Evolutionary conservation across 176 grass and related monocot species (phyloP).

Genomic region (Oropetium thomaeum): DNA sequence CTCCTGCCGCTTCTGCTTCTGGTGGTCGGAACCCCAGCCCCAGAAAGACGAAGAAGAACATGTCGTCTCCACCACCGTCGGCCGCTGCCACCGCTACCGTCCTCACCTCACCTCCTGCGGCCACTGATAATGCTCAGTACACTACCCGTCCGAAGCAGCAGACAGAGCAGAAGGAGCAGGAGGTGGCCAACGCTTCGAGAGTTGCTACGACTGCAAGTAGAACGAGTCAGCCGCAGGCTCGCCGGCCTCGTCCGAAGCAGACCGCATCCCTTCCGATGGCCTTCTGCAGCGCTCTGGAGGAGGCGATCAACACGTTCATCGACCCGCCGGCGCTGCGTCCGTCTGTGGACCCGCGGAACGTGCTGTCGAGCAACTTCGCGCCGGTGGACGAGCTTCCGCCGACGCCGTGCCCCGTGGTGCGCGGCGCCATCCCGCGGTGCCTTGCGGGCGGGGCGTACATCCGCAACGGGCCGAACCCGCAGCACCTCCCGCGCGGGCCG

Average conservation of each 20-base stretch:
- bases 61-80: constrained; percentile 3
- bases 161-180: not conserved
- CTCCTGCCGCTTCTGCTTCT: constrained; percentile 40
- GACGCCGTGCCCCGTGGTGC: constrained; percentile 58
- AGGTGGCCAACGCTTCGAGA: constrained; percentile 4
- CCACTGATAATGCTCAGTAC: constrained; percentile 20
- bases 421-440: constrained; percentile 75
- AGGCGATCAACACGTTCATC: constrained; percentile 84
- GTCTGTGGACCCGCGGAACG: constrained; percentile 71
- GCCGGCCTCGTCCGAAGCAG: not conserved
- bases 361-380: constrained; percentile 75
- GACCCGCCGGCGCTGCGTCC: constrained; percentile 74
- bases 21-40: constrained; percentile 12
- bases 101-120: constrained; percentile 33
- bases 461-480: constrained; percentile 94
- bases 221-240: not conserved
- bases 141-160: not conserved
- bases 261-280: constrained; percentile 40
- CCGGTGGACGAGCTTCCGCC: constrained; percentile 87
- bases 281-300: constrained; percentile 83
- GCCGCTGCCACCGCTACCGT: constrained; percentile 24
- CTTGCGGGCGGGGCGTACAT: constrained; percentile 88
- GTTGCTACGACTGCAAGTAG: not conserved
- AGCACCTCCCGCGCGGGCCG: constrained; percentile 73
- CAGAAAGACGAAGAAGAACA: constrained; percentile 34